Conservation (phyloP, 495 filamentous ascomycete species). For the Podospora pseudoanserina region DNA sequence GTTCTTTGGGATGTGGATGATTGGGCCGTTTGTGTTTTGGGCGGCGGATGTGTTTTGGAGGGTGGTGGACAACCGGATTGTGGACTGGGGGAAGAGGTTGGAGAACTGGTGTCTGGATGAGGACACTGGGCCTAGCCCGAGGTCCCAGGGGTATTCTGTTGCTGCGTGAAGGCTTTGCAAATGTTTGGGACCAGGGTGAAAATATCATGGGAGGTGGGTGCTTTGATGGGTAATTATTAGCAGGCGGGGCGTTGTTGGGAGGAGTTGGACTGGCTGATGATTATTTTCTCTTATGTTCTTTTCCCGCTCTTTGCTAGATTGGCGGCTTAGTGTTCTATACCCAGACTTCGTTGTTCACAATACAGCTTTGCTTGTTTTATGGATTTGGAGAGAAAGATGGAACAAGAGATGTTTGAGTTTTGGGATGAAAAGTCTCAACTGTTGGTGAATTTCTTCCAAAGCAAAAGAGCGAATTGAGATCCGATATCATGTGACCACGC, state of each 20-base stretch:
- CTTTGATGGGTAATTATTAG: background rate
- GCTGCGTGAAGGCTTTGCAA: background rate
- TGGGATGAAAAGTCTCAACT: no score
- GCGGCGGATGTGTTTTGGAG: conserved; percentile 58
- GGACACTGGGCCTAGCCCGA: conserved; percentile 20
- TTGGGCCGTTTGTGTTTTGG: conserved; percentile 54
- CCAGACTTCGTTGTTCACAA: background rate
- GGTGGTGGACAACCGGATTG: conserved; percentile 55
- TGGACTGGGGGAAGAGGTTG: conserved; percentile 52
- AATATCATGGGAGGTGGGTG: background rate
- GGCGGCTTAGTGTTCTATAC: background rate
- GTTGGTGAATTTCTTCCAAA: no score
- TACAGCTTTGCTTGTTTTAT: background rate
- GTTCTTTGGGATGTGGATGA: conserved; percentile 47
- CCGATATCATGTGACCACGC: background rate
- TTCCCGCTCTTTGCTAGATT: background rate
- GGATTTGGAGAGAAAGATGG: background rate
- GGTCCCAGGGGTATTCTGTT: conserved; percentile 14
- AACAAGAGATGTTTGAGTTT: no score
- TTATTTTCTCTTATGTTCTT: background rate
- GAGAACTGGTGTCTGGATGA: conserved; percentile 41
- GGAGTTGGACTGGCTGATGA: background rate
- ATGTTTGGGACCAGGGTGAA: background rate
- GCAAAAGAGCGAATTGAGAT: background rate
- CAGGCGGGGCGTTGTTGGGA: background rate